Base-by-base conservation (phyloP, 352 stramenopile species). In the Aphanomyces invadans region DNA sequence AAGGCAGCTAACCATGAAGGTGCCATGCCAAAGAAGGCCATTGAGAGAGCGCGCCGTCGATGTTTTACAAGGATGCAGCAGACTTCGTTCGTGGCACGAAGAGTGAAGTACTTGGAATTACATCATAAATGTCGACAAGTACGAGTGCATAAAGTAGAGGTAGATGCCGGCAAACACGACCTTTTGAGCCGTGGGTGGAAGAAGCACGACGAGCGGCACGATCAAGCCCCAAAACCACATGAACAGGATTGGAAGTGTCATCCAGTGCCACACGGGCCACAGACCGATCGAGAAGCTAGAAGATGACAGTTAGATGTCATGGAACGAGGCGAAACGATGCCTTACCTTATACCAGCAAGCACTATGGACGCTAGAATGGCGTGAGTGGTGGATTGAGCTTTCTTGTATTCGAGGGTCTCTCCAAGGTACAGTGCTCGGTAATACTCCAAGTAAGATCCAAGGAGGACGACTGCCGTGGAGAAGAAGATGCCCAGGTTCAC, bases 191-290 rank as follows among this genome's bases (percentile, higher is more conserved):
- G 83, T 57, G 0, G 80, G 71, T 15, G 80, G 82, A 11, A 91
- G 74, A 46, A 91, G 71, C 44, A 88, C 74, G 49, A 88, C 64
- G 3, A 86, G 56, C 68, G 88, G 82, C 26, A 91, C 75, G 52
- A 91, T 76, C 33, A 91, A 74, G 44, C 82, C 82, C 82, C 82
- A 91, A 49, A 87, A 88, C 75, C 79, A 86, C 80, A 91, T 91
- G 73, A 91, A 86, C 55, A 91, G 71, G 68, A 88, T 88, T 44
- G 79, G 78, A 48, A 88, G 26, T 38, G 82, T 90, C 33, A 90
- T 70, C 82, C 78, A 87, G 31, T 81, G 70, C 82, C 82, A 90
- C 38, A 89, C 76, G 0, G 82, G 80, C 80, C 82, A 90, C 71
- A 90, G 77, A 4, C 79, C 81, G 52, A 90, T 73, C n/a, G 75